phyloP scores from a whole-genome alignment of 306 rosid genomes.

The Biancaea sappan region DNA sequence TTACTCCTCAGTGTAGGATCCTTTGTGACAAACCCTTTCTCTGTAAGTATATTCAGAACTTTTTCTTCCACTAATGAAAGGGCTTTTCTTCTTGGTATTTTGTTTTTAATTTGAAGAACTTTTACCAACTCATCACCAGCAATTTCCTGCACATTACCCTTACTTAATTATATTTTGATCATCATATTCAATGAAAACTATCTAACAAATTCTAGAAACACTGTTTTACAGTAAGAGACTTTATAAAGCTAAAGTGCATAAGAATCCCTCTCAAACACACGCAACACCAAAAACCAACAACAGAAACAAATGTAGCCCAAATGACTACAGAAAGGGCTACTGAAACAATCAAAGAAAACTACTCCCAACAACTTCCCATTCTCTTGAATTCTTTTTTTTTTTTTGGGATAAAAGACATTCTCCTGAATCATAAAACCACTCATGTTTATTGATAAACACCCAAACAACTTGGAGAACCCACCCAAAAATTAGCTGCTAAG shows the following conservation, averaged over 20 bases:
- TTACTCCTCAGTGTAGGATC: constrained; percentile 49
- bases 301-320: constrained; percentile 22
- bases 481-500: too few relatives aligned
- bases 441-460: too few relatives aligned
- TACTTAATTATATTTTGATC: constrained; percentile 28
- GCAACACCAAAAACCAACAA: constrained; percentile 16
- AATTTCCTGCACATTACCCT: constrained; percentile 68
- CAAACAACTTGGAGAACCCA: too few relatives aligned
- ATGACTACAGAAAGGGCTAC: constrained; percentile 4
- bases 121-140: constrained; percentile 73
- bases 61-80: constrained; percentile 77
- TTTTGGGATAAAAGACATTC: too few relatives aligned
- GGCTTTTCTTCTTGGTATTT: constrained; percentile 94
- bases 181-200: constrained; percentile 24
- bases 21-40: constrained; percentile 69
- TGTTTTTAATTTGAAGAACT: constrained; percentile 74
- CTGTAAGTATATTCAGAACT: constrained; percentile 80
- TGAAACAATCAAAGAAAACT: not conserved
- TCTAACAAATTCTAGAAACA: constrained; percentile 13
- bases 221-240: not conserved
- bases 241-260: constrained; percentile 4
- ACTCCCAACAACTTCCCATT: not conserved
- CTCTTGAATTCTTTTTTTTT: too few relatives aligned
- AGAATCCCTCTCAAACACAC: constrained; percentile 11
- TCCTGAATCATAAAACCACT: not conserved